phyloP scores from a whole-genome alignment of 2,329 filamentous ascomycete genomes.

The Sporothrix globosa region DNA sequence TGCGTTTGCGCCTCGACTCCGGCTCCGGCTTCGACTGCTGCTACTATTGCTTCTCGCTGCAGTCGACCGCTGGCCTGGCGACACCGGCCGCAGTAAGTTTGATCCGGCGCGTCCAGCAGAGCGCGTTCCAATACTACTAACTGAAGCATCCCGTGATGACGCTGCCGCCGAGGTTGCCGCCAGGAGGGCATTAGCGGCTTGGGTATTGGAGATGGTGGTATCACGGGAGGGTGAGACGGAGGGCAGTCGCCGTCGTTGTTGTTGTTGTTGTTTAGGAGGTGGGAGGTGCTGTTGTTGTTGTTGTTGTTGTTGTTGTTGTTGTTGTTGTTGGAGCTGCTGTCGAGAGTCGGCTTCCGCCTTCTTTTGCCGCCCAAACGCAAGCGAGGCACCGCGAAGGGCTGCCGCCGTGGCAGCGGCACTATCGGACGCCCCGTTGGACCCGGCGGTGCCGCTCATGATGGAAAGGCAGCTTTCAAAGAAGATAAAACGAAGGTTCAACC shows the following conservation, averaged over 20 bases:
- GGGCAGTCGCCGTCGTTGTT: constrained; percentile 30
- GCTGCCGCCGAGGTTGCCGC: constrained; percentile 50
- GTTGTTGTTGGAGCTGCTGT: not conserved
- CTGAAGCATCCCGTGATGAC: not conserved
- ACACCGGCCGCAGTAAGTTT: constrained; percentile 38
- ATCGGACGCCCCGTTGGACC: constrained; percentile 36
- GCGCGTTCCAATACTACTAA: not conserved
- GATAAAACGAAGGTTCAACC: not conserved
- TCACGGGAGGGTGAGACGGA: constrained; percentile 35
- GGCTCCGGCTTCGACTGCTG: constrained; percentile 25
- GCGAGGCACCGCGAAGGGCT: constrained; percentile 56
- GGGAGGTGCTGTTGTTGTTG: not conserved
- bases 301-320: constrained; percentile 23
- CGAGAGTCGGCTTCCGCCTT: constrained; percentile 10
- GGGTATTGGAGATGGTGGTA: constrained; percentile 39
- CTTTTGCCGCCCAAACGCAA: constrained; percentile 54
- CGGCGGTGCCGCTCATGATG: constrained; percentile 15
- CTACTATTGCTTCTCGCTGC: constrained; percentile 28
- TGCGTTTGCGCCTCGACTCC: constrained; percentile 4
- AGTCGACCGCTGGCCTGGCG: constrained; percentile 31
- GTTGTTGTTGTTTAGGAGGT: constrained; percentile 12
- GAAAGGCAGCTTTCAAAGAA: no score
- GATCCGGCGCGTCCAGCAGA: not conserved
- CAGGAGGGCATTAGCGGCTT: constrained; percentile 44
- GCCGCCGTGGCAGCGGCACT: constrained; percentile 41